Evolutionary conservation across 192 early-diverging fungal species (phyloP).

Genomic region (Jimgerdemannia flammicorona): DNA sequence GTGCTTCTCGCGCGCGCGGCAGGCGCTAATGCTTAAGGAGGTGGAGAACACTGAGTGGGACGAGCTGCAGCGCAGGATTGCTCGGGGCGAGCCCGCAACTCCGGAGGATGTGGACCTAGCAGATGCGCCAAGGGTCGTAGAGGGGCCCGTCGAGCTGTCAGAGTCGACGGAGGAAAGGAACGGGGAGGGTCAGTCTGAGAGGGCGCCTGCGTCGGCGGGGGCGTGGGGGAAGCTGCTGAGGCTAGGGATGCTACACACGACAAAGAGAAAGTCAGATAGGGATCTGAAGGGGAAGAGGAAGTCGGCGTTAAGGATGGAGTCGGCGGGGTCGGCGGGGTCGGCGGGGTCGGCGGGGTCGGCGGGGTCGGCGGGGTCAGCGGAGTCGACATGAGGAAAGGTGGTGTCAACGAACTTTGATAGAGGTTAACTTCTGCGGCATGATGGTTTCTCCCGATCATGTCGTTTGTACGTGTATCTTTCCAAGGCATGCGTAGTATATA

Average conservation of each 20-base stretch:
- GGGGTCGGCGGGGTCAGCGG: not conserved
- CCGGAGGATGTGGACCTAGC: too few species aligned
- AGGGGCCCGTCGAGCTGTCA: not conserved
- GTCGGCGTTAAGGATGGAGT: not conserved
- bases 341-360: too few species aligned
- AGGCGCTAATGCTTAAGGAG: slow-evolving; percentile 22
- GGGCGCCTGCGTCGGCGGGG: too few species aligned
- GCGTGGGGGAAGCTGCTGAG: not conserved
- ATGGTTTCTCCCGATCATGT: too few species aligned
- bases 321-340: not conserved
- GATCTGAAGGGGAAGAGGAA: not conserved
- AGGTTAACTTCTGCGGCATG: too few species aligned
- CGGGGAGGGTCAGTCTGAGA: not conserved
- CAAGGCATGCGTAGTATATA: too few species aligned
- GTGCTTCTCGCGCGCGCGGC: slow-evolving; percentile 20
- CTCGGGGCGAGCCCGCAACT: not conserved
- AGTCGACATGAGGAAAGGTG: not conserved
- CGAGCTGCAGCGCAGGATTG: not conserved
- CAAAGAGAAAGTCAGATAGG: not conserved
- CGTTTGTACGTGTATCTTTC: too few species aligned
- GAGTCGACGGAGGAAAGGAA: not conserved
- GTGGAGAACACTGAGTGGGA: not conserved
- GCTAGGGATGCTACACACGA: not conserved
- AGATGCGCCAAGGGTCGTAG: not conserved
- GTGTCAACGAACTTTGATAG: too few species aligned